phyloP scores from a whole-genome alignment of 352 stramenopile genomes.

The Phytophthora foliorum region DNA sequence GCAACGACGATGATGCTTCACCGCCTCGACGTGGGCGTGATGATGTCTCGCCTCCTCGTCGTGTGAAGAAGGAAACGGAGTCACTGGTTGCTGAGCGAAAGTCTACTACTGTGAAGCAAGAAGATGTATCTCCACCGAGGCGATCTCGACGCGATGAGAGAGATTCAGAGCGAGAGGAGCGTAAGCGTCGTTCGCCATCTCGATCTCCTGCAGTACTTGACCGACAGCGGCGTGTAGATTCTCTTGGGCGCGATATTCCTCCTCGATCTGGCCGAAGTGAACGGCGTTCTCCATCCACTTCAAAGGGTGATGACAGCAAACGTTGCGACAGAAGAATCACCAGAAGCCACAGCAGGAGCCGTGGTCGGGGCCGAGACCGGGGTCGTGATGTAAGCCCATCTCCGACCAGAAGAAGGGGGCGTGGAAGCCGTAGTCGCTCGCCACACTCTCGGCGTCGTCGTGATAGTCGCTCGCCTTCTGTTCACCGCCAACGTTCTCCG shows the following conservation, averaged over 20 bases:
- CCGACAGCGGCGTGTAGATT: conserved; percentile 38
- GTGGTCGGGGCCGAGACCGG: conserved; percentile 4
- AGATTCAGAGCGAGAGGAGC: conserved; percentile 10
- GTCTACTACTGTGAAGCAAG: conserved; percentile 4
- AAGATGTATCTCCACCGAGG: conserved; percentile 34
- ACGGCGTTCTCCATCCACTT: conserved; percentile 10
- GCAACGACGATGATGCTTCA: conserved; percentile 19
- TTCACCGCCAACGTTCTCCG: conserved; percentile 19
- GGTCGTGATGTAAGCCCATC: conserved; percentile 12
- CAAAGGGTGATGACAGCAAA: conserved; percentile 11
- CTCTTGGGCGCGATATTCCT: conserved; percentile 41
- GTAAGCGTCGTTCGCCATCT: conserved; percentile 9
- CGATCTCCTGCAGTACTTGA: conserved; percentile 20
- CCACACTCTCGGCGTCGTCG: conserved; percentile 20
- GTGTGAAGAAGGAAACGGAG: conserved; percentile 10
- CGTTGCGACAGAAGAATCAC: conserved; percentile 10
- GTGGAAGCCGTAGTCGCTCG: conserved; percentile 31
- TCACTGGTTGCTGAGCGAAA: background rate
- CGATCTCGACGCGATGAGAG: conserved; percentile 23
- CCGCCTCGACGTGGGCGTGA: conserved; percentile 12
- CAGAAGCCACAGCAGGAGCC: conserved; percentile 24
- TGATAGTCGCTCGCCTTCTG: conserved; percentile 28
- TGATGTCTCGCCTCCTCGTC: conserved; percentile 33
- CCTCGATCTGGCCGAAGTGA: conserved; percentile 16
- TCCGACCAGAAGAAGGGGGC: conserved; percentile 16